Conservation (phyloP, 257 asterid genomes). For the Solanum gandarillasii region DNA sequence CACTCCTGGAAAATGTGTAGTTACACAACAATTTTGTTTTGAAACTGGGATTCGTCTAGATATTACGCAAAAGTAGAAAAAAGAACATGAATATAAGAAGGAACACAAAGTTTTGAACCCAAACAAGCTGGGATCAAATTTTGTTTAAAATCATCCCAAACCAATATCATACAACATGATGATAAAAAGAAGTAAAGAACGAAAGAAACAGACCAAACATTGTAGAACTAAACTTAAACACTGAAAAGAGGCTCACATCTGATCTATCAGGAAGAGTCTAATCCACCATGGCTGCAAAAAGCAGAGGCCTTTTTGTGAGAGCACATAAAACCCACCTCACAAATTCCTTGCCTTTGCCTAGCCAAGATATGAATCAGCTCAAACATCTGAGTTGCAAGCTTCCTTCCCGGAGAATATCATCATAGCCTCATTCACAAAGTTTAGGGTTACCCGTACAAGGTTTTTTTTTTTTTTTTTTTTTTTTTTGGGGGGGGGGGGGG, state of each 20-base stretch:
- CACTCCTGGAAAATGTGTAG: not conserved
- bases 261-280: not conserved
- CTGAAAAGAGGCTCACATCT: not conserved
- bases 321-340: not conserved
- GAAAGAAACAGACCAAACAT: not conserved
- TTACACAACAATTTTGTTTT: not conserved
- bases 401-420: not conserved
- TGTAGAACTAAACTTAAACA: not conserved
- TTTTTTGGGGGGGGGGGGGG: no score
- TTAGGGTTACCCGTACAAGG: no score
- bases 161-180: not conserved
- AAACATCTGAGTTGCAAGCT: not conserved
- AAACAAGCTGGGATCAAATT: not conserved
- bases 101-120: not conserved
- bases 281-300: not conserved
- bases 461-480: no score
- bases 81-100: not conserved
- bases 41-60: not conserved
- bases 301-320: not conserved
- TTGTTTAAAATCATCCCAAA: not conserved
- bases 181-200: not conserved
- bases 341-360: not conserved
- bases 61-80: not conserved
- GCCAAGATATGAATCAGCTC: not conserved
- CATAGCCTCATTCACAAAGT: not conserved